Conservation (phyloP, 768 basidiomycete genomes). For the Phylloporus arenicola region DNA sequence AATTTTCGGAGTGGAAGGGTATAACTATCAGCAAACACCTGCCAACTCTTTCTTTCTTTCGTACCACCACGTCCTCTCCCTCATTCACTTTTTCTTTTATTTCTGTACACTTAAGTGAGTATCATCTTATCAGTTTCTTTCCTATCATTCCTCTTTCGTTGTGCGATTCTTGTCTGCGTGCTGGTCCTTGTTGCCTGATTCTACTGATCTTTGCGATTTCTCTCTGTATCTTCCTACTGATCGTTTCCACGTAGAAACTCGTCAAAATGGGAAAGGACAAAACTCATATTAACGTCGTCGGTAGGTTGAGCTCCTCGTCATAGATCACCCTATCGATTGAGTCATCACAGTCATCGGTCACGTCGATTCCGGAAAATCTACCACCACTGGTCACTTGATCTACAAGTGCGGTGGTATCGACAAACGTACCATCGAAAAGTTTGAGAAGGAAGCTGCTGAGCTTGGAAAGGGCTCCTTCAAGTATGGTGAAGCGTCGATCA, state of each 20-base stretch:
- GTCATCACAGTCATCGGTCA: constrained; percentile 81
- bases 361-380: constrained; percentile 99
- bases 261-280: constrained; percentile 94
- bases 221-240: constrained; percentile 9
- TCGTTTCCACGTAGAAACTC: constrained; percentile 38
- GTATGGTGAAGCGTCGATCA: constrained; percentile 62
- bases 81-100: constrained; percentile 25
- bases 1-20: constrained; percentile 48
- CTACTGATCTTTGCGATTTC: constrained; percentile 23
- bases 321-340: constrained; percentile 20
- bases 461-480: constrained; percentile 99
- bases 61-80: constrained; percentile 33
- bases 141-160: constrained; percentile 15
- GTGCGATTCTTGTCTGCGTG: constrained; percentile 14
- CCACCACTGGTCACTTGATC: constrained; percentile 99
- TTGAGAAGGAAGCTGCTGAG: constrained; percentile 99
- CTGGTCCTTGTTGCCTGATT: constrained; percentile 7
- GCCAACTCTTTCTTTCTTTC: constrained; percentile 31
- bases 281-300: constrained; percentile 96
- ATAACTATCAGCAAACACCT: constrained; percentile 56
- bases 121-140: constrained; percentile 1
- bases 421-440: constrained; percentile 99
- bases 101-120: constrained; percentile 44
- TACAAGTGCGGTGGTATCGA: constrained; percentile 99
- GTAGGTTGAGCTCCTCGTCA: constrained; percentile 42